Conservation (phyloP, 768 basidiomycete genomes). For the Lepiota brunneoincarnata region DNA sequence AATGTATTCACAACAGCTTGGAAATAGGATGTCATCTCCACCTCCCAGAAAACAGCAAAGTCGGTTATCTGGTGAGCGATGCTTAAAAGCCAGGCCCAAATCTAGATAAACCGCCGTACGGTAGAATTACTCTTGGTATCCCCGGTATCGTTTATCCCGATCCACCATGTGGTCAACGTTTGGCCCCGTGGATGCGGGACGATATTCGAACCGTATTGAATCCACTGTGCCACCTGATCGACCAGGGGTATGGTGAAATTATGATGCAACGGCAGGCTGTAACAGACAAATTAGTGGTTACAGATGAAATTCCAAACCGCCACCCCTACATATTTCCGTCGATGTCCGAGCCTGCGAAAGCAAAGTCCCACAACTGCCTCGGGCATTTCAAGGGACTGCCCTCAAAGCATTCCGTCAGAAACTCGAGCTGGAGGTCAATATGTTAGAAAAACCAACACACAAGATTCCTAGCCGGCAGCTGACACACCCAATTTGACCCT, state of each 20-base stretch:
- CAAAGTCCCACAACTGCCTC: conserved; percentile 53
- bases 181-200: conserved; percentile 40
- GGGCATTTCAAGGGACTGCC: conserved; percentile 41
- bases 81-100: neutral
- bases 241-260: conserved; percentile 45
- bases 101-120: conserved; percentile 15
- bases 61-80: conserved; percentile 36
- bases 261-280: conserved; percentile 46
- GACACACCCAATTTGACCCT: conserved; percentile 48
- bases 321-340: conserved; percentile 29
- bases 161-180: conserved; percentile 55
- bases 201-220: conserved; percentile 37
- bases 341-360: conserved; percentile 53
- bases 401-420: conserved; percentile 47
- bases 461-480: neutral
- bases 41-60: conserved; percentile 47
- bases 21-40: conserved; percentile 49
- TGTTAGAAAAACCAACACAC: neutral
- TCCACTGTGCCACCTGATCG: conserved; percentile 50
- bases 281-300: neutral
- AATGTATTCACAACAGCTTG: conserved; percentile 39
- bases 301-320: conserved; percentile 7
- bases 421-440: conserved; percentile 38
- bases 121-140: conserved; percentile 42
- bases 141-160: conserved; percentile 58